Evolutionary conservation across 176 grass and related monocot genomes (phyloP).

Genomic region (Microstegium vimineum): DNA sequence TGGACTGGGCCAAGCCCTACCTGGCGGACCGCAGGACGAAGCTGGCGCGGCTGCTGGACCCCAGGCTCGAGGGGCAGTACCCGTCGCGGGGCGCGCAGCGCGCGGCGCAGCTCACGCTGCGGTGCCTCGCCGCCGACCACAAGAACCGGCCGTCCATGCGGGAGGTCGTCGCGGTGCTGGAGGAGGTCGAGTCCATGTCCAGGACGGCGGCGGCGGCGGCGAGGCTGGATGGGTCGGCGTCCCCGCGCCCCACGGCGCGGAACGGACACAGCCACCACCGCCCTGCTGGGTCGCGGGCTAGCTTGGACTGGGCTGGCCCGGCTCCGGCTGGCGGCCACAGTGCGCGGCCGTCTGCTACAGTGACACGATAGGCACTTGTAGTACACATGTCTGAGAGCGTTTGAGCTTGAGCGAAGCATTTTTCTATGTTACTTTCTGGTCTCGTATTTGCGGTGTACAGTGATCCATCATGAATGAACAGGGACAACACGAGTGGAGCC

Average conservation of each 20-base stretch:
- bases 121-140: conserved; percentile 51
- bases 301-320: conserved; percentile 24
- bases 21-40: conserved; percentile 50
- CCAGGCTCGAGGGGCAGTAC: conserved; percentile 59
- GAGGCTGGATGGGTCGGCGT: conserved; percentile 12
- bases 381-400: not conserved
- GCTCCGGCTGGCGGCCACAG: not conserved
- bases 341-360: conserved; percentile 13
- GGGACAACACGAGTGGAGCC: not conserved
- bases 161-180: conserved; percentile 53
- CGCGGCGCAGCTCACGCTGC: conserved; percentile 52
- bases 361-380: not conserved
- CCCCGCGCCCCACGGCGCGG: conserved; percentile 17
- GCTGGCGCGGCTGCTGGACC: conserved; percentile 54
- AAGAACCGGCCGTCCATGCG: conserved; percentile 67
- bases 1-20: conserved; percentile 58
- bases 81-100: conserved; percentile 48
- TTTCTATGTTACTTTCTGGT: not conserved
- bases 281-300: no score
- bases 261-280: not conserved
- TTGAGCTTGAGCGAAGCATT: not conserved
- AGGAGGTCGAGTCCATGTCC: conserved; percentile 57
- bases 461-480: not conserved
- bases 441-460: not conserved
- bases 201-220: not conserved